Evolutionary conservation across 163 green algal genomes (phyloP), one percentile per base, ranked within the genome.

Genomic region (Trebouxia gelatinosa): DNA sequence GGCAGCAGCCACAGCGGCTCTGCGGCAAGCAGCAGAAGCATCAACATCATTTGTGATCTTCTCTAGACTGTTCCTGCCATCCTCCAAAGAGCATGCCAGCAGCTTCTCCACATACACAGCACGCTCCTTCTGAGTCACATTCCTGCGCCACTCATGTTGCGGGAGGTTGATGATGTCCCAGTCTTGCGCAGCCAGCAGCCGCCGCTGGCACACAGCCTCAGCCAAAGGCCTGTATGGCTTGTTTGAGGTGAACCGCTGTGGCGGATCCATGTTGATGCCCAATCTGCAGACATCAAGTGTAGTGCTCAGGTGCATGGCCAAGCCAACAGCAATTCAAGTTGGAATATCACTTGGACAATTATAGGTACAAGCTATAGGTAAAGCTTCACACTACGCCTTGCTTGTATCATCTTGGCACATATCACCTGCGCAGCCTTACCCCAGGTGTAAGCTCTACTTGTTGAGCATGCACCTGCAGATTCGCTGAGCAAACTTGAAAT

Each of bases 91-190:
- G 19, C 64, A 72, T 17, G 50, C 71, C 38, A 79, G 54, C 5
- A 58, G 74, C 13, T 70, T 58, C 16, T 79, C 38, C 6, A 79
- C 9, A 48, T 79, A 79, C 6, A 19, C 54, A 40, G 74, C 74
- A 19, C 64, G 64, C 23, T 54, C 57, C 21, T 70, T 48, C 74
- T 71, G 54, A 9, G n/a, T 71, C 29, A 43, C 29, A 9, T 59
- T 54, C 19, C 35, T 58, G 6, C 58, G 37, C 74, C 74, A 79
- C 26, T 79, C 74, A 72, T 79, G 74, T n/a, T 70, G 38, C 16
- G 74, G 38, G 37, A 79, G 37, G 0, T 35, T 72, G 74, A 79
- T 79, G 46, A 79, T 70, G 17, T 59, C 31, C 74, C 74, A 79
- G 37, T 37, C 74, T 48, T 71, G 74, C 26, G 57, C 34, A 38